Percentiles rank a stretch among this genome's conserved stretches.
phyloP scores from a whole-genome alignment of 805 yeast genomes.

The Lipomyces anomalus region DNA sequence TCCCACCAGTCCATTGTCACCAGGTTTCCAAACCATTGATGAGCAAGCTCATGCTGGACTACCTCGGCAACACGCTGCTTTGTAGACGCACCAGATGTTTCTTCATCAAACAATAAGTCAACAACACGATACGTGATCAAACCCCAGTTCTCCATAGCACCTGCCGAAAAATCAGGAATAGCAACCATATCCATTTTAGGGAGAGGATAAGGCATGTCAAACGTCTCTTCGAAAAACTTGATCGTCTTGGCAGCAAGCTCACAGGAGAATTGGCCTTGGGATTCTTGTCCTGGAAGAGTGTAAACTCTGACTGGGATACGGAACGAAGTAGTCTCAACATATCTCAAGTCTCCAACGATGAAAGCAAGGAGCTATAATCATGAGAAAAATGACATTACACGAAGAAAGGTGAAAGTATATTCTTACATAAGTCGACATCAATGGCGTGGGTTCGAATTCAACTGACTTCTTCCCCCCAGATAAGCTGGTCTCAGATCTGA shows the following conservation, averaged over 20 bases:
- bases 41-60: conserved; percentile 80
- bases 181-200: conserved; percentile 79
- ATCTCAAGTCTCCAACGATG: conserved; percentile 61
- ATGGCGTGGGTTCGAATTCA: conserved; percentile 57
- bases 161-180: conserved; percentile 72
- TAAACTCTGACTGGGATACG: conserved; percentile 63
- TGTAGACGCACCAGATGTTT: conserved; percentile 52
- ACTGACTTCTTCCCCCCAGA: conserved; percentile 43
- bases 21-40: conserved; percentile 86
- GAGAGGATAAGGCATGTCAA: conserved; percentile 68
- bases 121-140: conserved; percentile 62
- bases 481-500: conserved; percentile 36
- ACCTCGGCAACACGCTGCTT: conserved; percentile 65
- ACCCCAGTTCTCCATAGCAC: conserved; percentile 93
- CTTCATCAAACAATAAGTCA: conserved; percentile 62
- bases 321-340: conserved; percentile 51
- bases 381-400: not conserved
- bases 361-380: conserved; percentile 59
- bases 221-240: conserved; percentile 58
- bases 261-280: conserved; percentile 57
- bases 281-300: conserved; percentile 61
- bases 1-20: conserved; percentile 96
- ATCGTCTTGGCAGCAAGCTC: conserved; percentile 60
- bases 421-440: conserved; percentile 70
- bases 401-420: not conserved